phyloP scores from a whole-genome alignment of 2,329 filamentous ascomycete species.

The Claviceps arundinis region DNA sequence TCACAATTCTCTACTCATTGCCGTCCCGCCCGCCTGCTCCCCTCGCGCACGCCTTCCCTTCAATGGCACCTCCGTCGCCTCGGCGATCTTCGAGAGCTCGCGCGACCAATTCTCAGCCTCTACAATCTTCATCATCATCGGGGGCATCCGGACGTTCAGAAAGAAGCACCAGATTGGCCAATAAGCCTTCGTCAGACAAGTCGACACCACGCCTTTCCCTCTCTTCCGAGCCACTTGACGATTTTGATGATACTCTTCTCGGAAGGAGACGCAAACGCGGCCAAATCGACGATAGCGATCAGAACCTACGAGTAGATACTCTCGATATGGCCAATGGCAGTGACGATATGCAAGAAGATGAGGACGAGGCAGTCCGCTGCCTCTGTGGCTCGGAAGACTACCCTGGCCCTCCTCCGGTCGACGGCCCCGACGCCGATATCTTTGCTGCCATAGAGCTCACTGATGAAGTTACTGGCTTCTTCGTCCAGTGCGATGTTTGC shows the following conservation, averaged over 20 bases:
- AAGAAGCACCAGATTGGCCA: conserved; percentile 56
- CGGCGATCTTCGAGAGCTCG: conserved; percentile 88
- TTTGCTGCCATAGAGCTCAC: conserved; percentile 50
- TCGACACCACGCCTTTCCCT: conserved; percentile 61
- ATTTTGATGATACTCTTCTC: conserved; percentile 57
- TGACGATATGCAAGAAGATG: conserved; percentile 58
- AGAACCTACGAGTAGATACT: conserved; percentile 26
- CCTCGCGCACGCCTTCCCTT: conserved; percentile 20
- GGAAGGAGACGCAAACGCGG: conserved; percentile 69
- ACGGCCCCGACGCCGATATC: conserved; percentile 43
- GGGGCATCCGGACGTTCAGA: conserved; percentile 66
- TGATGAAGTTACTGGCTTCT: conserved; percentile 85
- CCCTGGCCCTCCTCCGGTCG: conserved; percentile 62
- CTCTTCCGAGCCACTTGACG: conserved; percentile 55
- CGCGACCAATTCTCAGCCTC: conserved; percentile 59
- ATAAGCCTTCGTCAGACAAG: conserved; percentile 63
- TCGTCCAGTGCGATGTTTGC: conserved; percentile 95
- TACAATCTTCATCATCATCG: conserved; percentile 69
- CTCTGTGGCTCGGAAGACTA: conserved; percentile 93
- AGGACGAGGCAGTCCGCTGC: conserved; percentile 91
- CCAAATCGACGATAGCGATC: conserved; percentile 47
- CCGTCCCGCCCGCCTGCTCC: conserved; percentile 17
- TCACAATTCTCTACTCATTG: background rate
- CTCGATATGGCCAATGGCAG: conserved; percentile 47
- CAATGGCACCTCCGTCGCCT: conserved; percentile 53